Evolutionary conservation across 495 filamentous ascomycete genomes (phyloP).

Genomic region (Penicillium manginii): DNA sequence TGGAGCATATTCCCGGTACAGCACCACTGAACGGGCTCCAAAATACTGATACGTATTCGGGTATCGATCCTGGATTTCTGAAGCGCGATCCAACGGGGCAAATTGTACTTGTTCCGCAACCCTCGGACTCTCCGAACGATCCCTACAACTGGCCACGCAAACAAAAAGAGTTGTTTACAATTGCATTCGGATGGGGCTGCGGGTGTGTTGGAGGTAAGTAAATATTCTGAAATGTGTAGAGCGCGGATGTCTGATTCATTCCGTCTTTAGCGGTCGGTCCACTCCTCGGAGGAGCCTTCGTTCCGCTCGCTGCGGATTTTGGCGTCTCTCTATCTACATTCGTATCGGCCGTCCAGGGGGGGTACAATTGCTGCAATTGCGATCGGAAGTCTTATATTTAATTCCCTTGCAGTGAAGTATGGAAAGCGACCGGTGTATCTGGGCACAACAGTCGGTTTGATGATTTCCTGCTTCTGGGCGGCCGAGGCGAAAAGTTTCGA

Average conservation of each 20-base stretch:
- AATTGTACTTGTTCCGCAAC: constrained; percentile 54
- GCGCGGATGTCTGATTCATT: neutral
- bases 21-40: constrained; percentile 32
- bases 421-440: constrained; percentile 68
- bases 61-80: constrained; percentile 41
- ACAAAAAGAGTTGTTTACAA: constrained; percentile 47
- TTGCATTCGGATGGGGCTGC: constrained; percentile 40
- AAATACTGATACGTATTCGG: constrained; percentile 24
- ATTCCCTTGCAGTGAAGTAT: constrained; percentile 65
- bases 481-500: constrained; percentile 56
- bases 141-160: constrained; percentile 51
- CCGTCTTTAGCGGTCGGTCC: constrained; percentile 38
- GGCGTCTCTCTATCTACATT: constrained; percentile 38
- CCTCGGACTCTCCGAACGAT: constrained; percentile 50
- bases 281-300: constrained; percentile 38
- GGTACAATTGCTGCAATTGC: constrained; percentile 47
- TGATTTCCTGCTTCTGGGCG: constrained; percentile 64
- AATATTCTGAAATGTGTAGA: neutral
- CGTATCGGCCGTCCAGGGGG: constrained; percentile 36
- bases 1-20: constrained; percentile 67
- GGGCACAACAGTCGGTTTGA: constrained; percentile 58
- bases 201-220: constrained; percentile 43
- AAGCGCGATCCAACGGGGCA: constrained; percentile 46
- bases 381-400: constrained; percentile 59
- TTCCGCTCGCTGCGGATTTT: constrained; percentile 39